These are phyloP conservation scores for Amanita thiersii DNA, from an alignment of 768 basidiomycete species.

Conservation along the genomic window DNA sequence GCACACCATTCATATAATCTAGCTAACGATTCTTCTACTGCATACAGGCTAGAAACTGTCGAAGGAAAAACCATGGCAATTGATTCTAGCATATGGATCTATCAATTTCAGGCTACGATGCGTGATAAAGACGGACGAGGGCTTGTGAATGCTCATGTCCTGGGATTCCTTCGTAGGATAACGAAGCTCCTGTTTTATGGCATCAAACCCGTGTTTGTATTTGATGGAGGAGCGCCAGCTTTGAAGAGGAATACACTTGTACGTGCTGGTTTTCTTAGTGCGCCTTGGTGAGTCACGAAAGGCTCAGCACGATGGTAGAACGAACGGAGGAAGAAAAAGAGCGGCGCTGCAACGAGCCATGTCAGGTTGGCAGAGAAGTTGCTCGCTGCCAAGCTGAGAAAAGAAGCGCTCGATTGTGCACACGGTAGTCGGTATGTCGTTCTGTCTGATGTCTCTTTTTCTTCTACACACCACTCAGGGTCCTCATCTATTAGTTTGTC, in stretches of 20 bases:
- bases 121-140: constrained; percentile 92
- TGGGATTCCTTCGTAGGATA: constrained; percentile 86
- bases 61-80: constrained; percentile 96
- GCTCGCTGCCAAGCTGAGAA: constrained; percentile 87
- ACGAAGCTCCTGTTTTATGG: constrained; percentile 95
- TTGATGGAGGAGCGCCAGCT: constrained; percentile 92
- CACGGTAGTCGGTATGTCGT: constrained; percentile 32
- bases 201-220: constrained; percentile 97
- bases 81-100: constrained; percentile 99
- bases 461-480: constrained; percentile 1
- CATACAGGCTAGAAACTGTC: constrained; percentile 82
- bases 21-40: constrained; percentile 8
- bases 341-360: constrained; percentile 81
- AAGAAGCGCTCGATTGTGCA: constrained; percentile 72
- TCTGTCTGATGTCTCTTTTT: background rate
- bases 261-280: constrained; percentile 17
- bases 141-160: constrained; percentile 86
- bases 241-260: constrained; percentile 89
- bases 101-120: constrained; percentile 99
- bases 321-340: constrained; percentile 86
- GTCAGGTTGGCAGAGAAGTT: constrained; percentile 84
- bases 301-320: constrained; percentile 33
- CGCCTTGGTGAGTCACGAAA: background rate
- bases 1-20: background rate
- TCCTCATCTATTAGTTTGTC: constrained; percentile 11